Evolutionary conservation across 208 protist species (phyloP), one percentile per base, ranked within the genome.

Genomic region (Acanthamoeba triangularis): DNA sequence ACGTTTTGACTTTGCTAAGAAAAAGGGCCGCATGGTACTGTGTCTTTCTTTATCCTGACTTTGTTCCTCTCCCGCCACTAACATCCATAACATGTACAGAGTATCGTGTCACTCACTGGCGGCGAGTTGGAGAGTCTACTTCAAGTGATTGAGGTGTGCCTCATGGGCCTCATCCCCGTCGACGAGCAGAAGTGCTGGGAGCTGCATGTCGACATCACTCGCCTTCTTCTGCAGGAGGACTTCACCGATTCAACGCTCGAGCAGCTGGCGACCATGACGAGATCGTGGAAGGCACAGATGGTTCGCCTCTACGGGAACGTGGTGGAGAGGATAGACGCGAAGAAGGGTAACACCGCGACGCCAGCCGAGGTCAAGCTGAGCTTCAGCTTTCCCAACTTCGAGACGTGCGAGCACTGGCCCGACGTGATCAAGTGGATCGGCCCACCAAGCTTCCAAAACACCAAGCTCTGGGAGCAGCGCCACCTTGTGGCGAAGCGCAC

Each of bases 121-220:
- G 67, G 67, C n/a, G 67, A 76, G 67, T 20, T 76, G 67, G 67
- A 76, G 67, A 76, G 67, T 14, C 67, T 76, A 8, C 23, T 76
- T 7, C 67, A 76, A 30, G 33, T 76, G 28, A 4, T 76, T 1
- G 67, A 76, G 3, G 33, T 76, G 10, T 76, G 67, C 33, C 67
- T 76, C 20, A 16, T 4, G 33, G 67, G 67, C 1, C 23, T 76
- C 67, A 16, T 16, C 7, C 20, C 63, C 8, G 63, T 25, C 63
- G 28, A 76, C 33, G n/a, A 76, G 28, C 67, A 20, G 11, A 25
- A 33, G 67, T 76, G 67, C 23, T 76, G 67, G 67, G 10, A 0
- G 33, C 0, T 41, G 28, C 67, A 76, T 1, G 0, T 76, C 67
- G 23, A 76, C 67, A 30, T 76, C n/a, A 3, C 37, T 2, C 14